Conservation (phyloP, 805 yeast genomes). For the Ogataea nitratoaversa region DNA sequence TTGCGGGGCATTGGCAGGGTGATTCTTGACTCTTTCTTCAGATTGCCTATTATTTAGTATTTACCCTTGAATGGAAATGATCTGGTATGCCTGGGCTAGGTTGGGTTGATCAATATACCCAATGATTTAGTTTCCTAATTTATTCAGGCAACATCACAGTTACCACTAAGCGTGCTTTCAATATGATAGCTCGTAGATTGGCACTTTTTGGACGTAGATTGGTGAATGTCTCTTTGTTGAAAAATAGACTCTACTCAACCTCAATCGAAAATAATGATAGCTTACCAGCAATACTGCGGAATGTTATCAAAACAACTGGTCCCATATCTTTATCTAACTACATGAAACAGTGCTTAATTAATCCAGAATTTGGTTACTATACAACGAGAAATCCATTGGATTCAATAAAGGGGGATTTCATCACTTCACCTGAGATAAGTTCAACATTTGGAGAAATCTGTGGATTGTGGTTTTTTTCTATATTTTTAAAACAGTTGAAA, state of each 20-base stretch:
- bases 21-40: no score
- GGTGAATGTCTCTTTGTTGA: no score
- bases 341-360: conserved; percentile 78
- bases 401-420: conserved; percentile 57
- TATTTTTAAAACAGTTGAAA: conserved; percentile 54
- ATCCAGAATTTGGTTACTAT: conserved; percentile 76
- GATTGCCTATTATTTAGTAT: no score
- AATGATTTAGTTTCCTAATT: no score
- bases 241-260: not conserved
- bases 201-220: no score
- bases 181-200: no score
- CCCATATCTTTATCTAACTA: conserved; percentile 70
- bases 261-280: conserved; percentile 1
- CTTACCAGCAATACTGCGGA: conserved; percentile 33
- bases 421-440: conserved; percentile 83
- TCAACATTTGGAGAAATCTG: conserved; percentile 84
- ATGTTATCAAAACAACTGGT: conserved; percentile 63
- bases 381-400: conserved; percentile 68
- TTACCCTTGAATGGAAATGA: no score
- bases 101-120: no score
- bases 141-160: no score
- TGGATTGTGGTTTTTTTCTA: conserved; percentile 64
- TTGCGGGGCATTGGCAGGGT: not conserved
- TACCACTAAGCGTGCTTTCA: no score
- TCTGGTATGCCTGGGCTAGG: no score